Evolutionary conservation across 1,139 yeast genomes (phyloP).

Genomic region (Magnusiomyces suaveolens): DNA sequence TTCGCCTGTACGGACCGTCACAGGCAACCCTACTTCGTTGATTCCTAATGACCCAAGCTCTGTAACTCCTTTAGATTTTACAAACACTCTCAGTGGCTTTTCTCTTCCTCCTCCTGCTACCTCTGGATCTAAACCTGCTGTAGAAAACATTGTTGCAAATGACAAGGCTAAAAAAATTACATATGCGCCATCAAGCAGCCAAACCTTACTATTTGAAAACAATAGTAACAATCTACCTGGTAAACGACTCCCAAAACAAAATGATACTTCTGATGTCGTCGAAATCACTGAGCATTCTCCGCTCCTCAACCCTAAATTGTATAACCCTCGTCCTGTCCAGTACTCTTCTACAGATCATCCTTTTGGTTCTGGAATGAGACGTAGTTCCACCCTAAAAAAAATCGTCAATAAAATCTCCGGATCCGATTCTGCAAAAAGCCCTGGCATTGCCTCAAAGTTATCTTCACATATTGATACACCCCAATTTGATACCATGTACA

Average conservation of each 20-base stretch:
- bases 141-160: too few relatives aligned
- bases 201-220: too few relatives aligned
- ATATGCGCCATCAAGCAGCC: too few relatives aligned
- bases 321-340: slow-evolving; percentile 1
- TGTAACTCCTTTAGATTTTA: too few relatives aligned
- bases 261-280: slow-evolving; percentile 12
- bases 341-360: slow-evolving; percentile 5
- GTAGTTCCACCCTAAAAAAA: slow-evolving; percentile 2
- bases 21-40: too few relatives aligned
- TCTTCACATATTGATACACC: not conserved
- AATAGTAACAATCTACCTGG: too few relatives aligned
- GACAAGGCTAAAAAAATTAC: too few relatives aligned
- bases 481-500: slow-evolving; percentile 12
- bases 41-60: slow-evolving; percentile 4
- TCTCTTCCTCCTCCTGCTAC: slow-evolving; percentile 26
- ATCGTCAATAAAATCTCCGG: slow-evolving; percentile 8
- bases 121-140: slow-evolving; percentile 4
- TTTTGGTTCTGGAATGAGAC: not conserved
- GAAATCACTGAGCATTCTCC: slow-evolving; percentile 28
- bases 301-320: slow-evolving; percentile 16
- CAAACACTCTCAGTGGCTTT: slow-evolving; percentile 15
- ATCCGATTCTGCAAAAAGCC: not conserved
- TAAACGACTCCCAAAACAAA: too few relatives aligned
- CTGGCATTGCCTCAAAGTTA: not conserved
- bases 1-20: slow-evolving; percentile 5